These are phyloP conservation scores for Termitomyces sp. DNA, from an alignment of 768 basidiomycete species.

Conservation along the genomic window DNA sequence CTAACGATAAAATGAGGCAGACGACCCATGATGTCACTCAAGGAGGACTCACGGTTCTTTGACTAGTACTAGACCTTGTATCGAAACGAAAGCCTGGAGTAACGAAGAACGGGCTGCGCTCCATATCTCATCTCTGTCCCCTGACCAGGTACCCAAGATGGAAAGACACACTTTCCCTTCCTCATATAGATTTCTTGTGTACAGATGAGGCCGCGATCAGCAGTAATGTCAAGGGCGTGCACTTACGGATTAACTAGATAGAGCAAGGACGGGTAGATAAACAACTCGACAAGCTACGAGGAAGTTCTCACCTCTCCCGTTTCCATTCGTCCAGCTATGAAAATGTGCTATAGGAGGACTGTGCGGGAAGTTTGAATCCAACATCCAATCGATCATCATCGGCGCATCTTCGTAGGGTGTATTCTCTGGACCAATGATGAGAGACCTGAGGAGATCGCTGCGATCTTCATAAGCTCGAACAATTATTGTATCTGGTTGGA, in stretches of 20 bases:
- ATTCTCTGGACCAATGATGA: constrained; percentile 91
- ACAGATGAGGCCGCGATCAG: not conserved
- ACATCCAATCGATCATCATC: constrained; percentile 92
- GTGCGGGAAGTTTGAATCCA: constrained; percentile 81
- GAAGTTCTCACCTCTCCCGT: constrained; percentile 67
- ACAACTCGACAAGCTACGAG: constrained; percentile 7
- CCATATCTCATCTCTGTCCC: constrained; percentile 88
- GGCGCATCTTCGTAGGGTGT: constrained; percentile 96
- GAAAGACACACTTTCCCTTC: constrained; percentile 95
- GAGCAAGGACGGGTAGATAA: constrained; percentile 6
- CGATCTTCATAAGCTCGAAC: constrained; percentile 92
- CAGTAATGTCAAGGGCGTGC: not conserved
- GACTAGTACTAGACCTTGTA: constrained; percentile 90
- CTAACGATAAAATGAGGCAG: constrained; percentile 32
- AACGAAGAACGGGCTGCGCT: constrained; percentile 80
- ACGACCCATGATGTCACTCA: constrained; percentile 1
- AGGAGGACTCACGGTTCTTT: constrained; percentile 75
- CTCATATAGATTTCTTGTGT: constrained; percentile 80
- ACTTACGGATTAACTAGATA: constrained; percentile 73
- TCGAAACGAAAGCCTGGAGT: constrained; percentile 89
- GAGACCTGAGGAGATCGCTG: constrained; percentile 77
- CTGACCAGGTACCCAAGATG: constrained; percentile 89
- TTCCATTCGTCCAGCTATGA: constrained; percentile 91
- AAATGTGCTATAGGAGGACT: constrained; percentile 88
- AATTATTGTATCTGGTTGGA: constrained; percentile 69